Base-by-base conservation (phyloP, 805 yeast species). In the Wickerhamiella slavikovae region DNA sequence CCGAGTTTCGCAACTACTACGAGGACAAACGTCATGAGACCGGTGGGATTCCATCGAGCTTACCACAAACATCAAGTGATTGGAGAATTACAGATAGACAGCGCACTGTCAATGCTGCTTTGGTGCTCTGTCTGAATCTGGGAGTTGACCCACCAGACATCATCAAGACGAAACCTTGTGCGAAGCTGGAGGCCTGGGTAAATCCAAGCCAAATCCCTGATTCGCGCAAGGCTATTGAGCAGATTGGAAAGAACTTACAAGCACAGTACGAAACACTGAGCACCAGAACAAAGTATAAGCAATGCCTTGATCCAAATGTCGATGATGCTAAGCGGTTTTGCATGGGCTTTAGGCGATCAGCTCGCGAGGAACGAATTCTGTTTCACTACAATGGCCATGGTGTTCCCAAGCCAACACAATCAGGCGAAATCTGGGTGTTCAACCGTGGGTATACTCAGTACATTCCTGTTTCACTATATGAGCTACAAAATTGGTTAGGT, bases 321-420 rank as follows among this genome's bases (percentile, higher is more conserved):
- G 98, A 89, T 46, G 98, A 89, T 45, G 74, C 82, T 23, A 85
- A 85, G 47, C 60, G 95, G 28, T 76, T 83, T 41, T 83, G 95
- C 49, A 75, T 79, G 40, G 76, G 91, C 1, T 55, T 89, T 35
- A 60, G 98, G 40, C 62, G 95, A 32, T 75, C 76, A 34, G 92
- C 95, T 2, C 79, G 83, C 45, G 95, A 85, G 37, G 96, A 85
- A 48, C 62, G 98, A 35, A 76, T 85, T 7, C 50, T 89, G 31
- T 85, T 89, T 49, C 96, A 89, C 49, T 89, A 89, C 49, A 89
- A 89, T 43, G 98, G 98, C 5, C 98, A 89, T 47, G 98, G 98
- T 15, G 98, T 89, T 2, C 98, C 98, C 0, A 80, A 80, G 43
- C 96, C 98, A 0, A 89, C 98, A 0, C 71, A 80, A 21, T 69